A percentile compares a stretch with the other conserved stretches of the same genome.
These are phyloP conservation scores for Xylaria telfairii DNA, from an alignment of 495 filamentous ascomycete genomes.

Conservation along the genomic window DNA sequence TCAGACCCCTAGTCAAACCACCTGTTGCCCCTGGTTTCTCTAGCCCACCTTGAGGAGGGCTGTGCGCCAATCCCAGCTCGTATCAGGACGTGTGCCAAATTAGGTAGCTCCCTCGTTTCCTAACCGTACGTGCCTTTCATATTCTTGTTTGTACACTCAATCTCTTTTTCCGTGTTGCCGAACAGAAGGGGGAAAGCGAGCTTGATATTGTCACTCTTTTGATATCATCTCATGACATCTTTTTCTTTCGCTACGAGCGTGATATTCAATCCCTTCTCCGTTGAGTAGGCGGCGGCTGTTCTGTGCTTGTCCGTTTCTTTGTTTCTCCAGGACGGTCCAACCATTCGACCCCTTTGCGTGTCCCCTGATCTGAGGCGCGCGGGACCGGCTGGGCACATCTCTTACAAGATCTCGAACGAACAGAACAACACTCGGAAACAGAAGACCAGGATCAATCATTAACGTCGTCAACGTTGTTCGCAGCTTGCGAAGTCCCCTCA, in stretches of 20 bases:
- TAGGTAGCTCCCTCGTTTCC: slow-evolving; percentile 23
- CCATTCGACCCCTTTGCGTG: slow-evolving; percentile 28
- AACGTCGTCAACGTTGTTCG: neutral
- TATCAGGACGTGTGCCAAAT: slow-evolving; percentile 20
- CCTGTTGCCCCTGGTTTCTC: slow-evolving; percentile 9
- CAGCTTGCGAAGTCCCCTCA: slow-evolving; percentile 18
- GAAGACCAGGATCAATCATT: neutral
- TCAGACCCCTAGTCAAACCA: slow-evolving; percentile 16
- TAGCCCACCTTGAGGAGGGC: slow-evolving; percentile 12
- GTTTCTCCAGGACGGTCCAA: slow-evolving; percentile 26
- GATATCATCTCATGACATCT: slow-evolving; percentile 12
- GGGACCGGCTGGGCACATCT: slow-evolving; percentile 37
- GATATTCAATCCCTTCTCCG: neutral
- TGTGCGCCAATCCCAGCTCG: slow-evolving; percentile 23
- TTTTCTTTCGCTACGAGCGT: neutral
- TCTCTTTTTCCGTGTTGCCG: neutral
- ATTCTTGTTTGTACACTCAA: slow-evolving; percentile 8
- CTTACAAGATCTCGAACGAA: slow-evolving; percentile 23
- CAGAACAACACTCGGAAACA: slow-evolving; percentile 10
- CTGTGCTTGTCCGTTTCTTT: slow-evolving; percentile 31
- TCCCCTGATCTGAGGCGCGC: slow-evolving; percentile 40
- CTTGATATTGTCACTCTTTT: slow-evolving; percentile 21
- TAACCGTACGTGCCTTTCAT: slow-evolving; percentile 3
- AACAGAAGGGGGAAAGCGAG: slow-evolving; percentile 5
- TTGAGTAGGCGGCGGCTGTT: neutral